These are phyloP conservation scores for Parsonsia alboflavescens DNA, from an alignment of 257 asterid genomes.

Conservation along the genomic window DNA sequence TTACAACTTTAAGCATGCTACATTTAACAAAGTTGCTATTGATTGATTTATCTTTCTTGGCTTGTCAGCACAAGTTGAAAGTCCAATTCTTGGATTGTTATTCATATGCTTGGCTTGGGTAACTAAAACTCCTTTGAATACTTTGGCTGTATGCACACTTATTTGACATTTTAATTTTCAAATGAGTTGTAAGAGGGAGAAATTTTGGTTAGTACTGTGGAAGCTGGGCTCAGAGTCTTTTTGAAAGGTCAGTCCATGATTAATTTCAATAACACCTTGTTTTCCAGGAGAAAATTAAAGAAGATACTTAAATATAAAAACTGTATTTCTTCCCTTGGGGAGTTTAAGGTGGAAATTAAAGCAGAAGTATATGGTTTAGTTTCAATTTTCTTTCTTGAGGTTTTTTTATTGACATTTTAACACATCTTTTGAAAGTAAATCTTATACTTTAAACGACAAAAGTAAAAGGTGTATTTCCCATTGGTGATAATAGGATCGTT, in stretches of 20 bases:
- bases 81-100: background rate
- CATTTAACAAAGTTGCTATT: background rate
- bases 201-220: background rate
- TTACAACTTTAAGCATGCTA: background rate
- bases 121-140: background rate
- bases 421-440: background rate
- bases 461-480: background rate
- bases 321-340: background rate
- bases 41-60: background rate
- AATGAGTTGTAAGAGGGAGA: background rate
- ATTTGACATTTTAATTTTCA: background rate
- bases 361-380: background rate
- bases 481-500: background rate
- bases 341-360: background rate
- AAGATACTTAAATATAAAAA: background rate
- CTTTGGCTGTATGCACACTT: background rate
- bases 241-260: background rate
- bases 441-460: background rate
- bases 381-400: background rate
- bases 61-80: background rate
- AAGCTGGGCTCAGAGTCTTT: background rate
- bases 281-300: background rate
- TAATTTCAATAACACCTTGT: background rate
- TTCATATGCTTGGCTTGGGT: too few species aligned
- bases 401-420: background rate